Evolutionary conservation across 2,329 filamentous ascomycete species (phyloP).

Genomic region (Verticillium nubilum): DNA sequence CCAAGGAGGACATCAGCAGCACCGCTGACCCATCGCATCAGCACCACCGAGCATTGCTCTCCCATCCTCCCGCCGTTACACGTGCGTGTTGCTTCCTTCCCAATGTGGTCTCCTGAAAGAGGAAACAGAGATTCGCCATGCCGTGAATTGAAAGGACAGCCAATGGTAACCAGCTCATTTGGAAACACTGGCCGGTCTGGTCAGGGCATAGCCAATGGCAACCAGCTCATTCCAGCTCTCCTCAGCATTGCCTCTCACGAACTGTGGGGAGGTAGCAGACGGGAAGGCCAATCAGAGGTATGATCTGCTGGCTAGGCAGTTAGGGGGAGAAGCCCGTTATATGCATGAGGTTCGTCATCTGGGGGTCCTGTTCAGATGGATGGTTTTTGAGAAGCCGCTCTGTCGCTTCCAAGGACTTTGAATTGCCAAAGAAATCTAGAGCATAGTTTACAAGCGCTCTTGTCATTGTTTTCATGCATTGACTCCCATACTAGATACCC

Average conservation of each 20-base stretch:
- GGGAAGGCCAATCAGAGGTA: background rate
- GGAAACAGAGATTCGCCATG: background rate
- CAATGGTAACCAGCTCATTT: background rate
- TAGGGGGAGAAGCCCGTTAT: background rate
- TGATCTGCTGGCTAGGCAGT: background rate
- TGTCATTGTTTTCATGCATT: no score
- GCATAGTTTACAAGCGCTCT: no score
- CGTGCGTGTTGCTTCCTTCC: background rate
- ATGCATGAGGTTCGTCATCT: background rate
- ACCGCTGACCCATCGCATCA: background rate
- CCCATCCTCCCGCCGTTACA: background rate
- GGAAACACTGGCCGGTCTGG: background rate
- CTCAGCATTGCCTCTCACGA: background rate
- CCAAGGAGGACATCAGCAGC: no score
- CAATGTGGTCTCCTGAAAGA: background rate
- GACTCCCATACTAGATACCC: no score
- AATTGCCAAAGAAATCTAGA: no score
- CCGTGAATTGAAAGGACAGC: background rate
- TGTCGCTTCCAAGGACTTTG: no score
- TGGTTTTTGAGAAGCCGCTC: no score
- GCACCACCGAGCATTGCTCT: background rate
- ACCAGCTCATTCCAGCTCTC: background rate
- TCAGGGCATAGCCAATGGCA: background rate
- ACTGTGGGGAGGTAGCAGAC: background rate
- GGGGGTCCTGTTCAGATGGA: no score